Evolutionary conservation across 2,329 filamentous ascomycete species (phyloP), one percentile per base, ranked within the genome.

Genomic region (Hansfordia pulvinata): DNA sequence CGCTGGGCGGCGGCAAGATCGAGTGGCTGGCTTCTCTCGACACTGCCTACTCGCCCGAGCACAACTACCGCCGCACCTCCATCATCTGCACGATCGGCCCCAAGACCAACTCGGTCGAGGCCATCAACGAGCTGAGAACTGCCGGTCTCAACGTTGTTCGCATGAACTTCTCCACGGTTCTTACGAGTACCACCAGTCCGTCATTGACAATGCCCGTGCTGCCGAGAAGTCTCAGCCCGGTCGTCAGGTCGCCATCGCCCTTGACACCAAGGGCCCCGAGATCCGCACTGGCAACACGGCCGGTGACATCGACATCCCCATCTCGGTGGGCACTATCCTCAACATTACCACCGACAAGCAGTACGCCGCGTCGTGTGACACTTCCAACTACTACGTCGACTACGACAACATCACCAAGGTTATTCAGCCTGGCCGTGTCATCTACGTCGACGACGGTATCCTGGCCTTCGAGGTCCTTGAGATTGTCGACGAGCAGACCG

Each of bases 381-480:
- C 83, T 13, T 25, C 13, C 10, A 6, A 18, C 36, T 88, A 82
- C 76, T 94, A 85, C 50, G 80, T 96, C 49, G 88, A 96, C 67
- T 96, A 98, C 71, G 92, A 93, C 76, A 98, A 98, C 70, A 96
- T 98, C 60, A 94, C 88, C 61, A 93, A 92, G 65, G 90, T 98
- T 45, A 96, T 98, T 50, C 60, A 81, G 53, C 65, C 72, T 33
- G 90, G 88, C 49, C 86, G 90, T 47, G 77, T 80, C 57, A 92
- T 98, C 67, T 98, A 93, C 61, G 90, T 98, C 44, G 90, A 98
- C 49, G 90, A 98, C 49, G 90, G 90, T 58, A 88, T 98, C 41
- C 77, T 96, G 44, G 92, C 88, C 15, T 96, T 98, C 46, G 80
- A 94, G 52, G 90, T 98, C 36, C 56, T 94, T 41, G 72, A 83